A percentile compares a stretch with the other conserved stretches of the same genome.
phyloP scores from a whole-genome alignment of 2,329 filamentous ascomycete species.

The Lachnellula arida region DNA sequence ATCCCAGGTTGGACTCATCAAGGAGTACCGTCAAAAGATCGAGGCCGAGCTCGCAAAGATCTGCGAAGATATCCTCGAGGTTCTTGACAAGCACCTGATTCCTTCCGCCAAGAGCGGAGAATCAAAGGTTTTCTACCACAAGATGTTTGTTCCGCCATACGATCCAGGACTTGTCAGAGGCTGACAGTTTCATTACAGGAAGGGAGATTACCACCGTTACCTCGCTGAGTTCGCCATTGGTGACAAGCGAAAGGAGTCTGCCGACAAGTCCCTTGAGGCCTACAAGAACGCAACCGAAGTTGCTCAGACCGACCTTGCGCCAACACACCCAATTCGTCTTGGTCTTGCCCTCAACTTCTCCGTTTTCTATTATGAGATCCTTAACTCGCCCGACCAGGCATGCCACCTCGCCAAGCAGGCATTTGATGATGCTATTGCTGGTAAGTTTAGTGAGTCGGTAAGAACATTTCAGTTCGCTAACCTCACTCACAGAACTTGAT shows the following conservation, averaged over 20 bases:
- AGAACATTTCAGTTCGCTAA: too few relatives aligned
- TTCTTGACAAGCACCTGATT: conserved; percentile 88
- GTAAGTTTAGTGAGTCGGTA: too few relatives aligned
- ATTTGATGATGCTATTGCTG: conserved; percentile 93
- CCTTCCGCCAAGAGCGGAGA: conserved; percentile 94
- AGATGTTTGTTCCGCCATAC: conserved; percentile 68
- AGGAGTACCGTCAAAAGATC: conserved; percentile 97
- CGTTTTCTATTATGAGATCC: conserved; percentile 98
- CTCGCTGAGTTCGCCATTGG: conserved; percentile 89
- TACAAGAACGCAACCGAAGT: conserved; percentile 99
- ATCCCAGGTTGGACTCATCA: conserved; percentile 90
- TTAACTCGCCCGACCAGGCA: conserved; percentile 95
- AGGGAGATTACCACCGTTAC: conserved; percentile 96
- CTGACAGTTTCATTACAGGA: conserved; percentile 51
- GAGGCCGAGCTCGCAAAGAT: conserved; percentile 95
- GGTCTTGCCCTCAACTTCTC: conserved; percentile 98
- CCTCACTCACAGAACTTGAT: conserved; percentile 62
- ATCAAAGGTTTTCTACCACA: conserved; percentile 99
- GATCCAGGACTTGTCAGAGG: conserved; percentile 8
- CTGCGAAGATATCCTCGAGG: conserved; percentile 95
- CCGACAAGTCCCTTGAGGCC: conserved; percentile 84
- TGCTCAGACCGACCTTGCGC: conserved; percentile 93
- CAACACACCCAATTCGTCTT: conserved; percentile 96
- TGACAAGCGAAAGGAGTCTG: conserved; percentile 86
- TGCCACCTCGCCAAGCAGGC: conserved; percentile 99